Conservation (phyloP, 305 asterid species). For the Ilex paraguariensis region DNA sequence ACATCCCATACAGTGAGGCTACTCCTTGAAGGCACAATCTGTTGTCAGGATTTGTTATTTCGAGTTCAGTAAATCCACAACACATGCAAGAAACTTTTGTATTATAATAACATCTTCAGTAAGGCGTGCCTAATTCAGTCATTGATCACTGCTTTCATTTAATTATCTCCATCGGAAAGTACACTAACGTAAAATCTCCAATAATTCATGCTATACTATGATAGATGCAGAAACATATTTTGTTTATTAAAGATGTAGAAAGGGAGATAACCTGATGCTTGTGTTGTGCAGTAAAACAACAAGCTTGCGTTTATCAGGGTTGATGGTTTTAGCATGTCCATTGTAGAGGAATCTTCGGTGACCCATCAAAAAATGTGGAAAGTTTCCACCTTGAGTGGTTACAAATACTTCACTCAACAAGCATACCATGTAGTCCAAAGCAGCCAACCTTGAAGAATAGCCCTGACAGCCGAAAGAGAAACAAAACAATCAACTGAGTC, state of each 20-base stretch:
- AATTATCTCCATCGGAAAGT: no score
- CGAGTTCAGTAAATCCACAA: no score
- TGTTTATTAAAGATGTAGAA: not conserved
- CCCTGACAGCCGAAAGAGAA: constrained; percentile 31
- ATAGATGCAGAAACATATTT: not conserved
- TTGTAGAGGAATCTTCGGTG: constrained; percentile 73
- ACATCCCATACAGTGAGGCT: no score
- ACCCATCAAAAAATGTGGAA: constrained; percentile 89
- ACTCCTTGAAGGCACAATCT: no score
- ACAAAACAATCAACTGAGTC: not conserved
- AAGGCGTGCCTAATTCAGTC: not conserved
- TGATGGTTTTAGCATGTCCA: constrained; percentile 83
- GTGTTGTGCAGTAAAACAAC: constrained; percentile 58
- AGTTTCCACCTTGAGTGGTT: constrained; percentile 93
- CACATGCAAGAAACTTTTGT: not conserved
- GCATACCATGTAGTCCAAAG: constrained; percentile 81
- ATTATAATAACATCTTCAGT: not conserved
- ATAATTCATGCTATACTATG: not conserved
- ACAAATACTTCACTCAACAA: constrained; percentile 84
- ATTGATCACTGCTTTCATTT: not conserved
- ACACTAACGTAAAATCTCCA: not conserved
- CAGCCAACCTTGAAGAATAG: constrained; percentile 81
- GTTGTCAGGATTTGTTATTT: no score
- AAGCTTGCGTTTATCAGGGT: constrained; percentile 77
- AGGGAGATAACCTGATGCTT: constrained; percentile 50